These are phyloP conservation scores for Sporothrix sp. DNA, from an alignment of 2,329 filamentous ascomycete genomes.

Conservation along the genomic window DNA sequence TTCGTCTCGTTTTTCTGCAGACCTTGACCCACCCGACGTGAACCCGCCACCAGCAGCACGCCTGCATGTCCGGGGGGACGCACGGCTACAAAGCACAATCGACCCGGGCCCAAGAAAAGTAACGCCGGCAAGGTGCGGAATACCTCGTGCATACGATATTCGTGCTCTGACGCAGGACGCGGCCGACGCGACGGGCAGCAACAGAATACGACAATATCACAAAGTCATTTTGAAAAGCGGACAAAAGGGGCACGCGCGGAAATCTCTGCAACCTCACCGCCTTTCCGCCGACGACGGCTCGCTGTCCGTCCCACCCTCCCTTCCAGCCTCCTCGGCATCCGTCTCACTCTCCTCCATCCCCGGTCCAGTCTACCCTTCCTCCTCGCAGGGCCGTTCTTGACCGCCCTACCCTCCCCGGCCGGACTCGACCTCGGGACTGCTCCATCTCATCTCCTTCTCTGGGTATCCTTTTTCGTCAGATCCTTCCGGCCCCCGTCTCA, in stretches of 20 bases:
- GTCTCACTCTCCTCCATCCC: background rate
- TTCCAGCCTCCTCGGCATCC: constrained; percentile 2
- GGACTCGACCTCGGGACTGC: background rate
- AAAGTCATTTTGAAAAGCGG: constrained; percentile 5
- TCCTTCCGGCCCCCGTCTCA: background rate
- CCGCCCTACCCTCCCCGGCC: background rate
- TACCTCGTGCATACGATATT: background rate
- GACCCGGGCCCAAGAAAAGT: background rate
- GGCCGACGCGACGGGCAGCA: constrained; percentile 4
- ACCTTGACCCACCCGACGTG: background rate
- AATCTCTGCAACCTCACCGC: constrained; percentile 7
- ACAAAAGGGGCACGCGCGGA: background rate
- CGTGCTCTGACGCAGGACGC: too few species aligned
- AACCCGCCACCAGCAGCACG: constrained; percentile 2
- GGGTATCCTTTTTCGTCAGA: background rate
- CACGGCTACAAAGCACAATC: constrained; percentile 1
- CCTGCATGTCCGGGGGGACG: background rate
- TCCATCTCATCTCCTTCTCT: background rate
- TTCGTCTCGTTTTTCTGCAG: constrained; percentile 12
- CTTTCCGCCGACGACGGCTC: background rate
- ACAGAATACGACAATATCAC: background rate
- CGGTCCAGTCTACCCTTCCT: background rate
- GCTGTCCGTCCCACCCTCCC: background rate
- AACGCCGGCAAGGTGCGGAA: background rate
- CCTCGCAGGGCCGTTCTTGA: too few species aligned